Conservation (phyloP, 257 asterid species). For the Thymus mandschuricus region DNA sequence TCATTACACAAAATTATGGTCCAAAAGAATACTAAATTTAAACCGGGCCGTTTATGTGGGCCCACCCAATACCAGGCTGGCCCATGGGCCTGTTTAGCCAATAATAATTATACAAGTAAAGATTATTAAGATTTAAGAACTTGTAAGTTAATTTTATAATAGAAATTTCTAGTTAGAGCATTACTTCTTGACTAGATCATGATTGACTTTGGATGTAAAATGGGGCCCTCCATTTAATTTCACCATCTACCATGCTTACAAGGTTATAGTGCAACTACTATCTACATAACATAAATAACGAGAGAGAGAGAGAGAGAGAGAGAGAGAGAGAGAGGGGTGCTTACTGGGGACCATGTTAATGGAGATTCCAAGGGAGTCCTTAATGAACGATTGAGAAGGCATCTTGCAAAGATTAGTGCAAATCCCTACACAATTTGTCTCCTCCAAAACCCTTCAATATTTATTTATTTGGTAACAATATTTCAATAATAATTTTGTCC, state of each 20-base stretch:
- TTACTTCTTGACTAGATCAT: too few species aligned
- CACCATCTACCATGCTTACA: not conserved
- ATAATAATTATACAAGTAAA: too few species aligned
- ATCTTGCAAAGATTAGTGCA: constrained; percentile 96
- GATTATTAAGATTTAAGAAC: too few species aligned
- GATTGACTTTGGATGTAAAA: not conserved
- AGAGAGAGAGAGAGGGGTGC: constrained; percentile 28
- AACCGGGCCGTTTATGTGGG: too few species aligned
- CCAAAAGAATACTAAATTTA: too few species aligned
- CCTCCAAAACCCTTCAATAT: constrained; percentile 76
- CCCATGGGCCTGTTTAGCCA: too few species aligned
- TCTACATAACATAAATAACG: not conserved
- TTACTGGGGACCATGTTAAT: constrained; percentile 90
- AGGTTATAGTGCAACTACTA: constrained; percentile 42
- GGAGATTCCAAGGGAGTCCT: constrained; percentile 80
- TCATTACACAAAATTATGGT: too few species aligned
- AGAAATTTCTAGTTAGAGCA: too few species aligned
- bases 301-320: not conserved
- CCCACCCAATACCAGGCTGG: too few species aligned
- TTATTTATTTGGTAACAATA: not conserved
- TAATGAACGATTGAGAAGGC: constrained; percentile 84
- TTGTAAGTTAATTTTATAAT: too few species aligned
- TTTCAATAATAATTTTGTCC: not conserved
- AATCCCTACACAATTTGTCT: constrained; percentile 91
- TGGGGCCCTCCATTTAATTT: not conserved